Evolutionary conservation across 495 filamentous ascomycete genomes (phyloP), one percentile per base, ranked within the genome.

Genomic region (Tuber microsphaerosporum): DNA sequence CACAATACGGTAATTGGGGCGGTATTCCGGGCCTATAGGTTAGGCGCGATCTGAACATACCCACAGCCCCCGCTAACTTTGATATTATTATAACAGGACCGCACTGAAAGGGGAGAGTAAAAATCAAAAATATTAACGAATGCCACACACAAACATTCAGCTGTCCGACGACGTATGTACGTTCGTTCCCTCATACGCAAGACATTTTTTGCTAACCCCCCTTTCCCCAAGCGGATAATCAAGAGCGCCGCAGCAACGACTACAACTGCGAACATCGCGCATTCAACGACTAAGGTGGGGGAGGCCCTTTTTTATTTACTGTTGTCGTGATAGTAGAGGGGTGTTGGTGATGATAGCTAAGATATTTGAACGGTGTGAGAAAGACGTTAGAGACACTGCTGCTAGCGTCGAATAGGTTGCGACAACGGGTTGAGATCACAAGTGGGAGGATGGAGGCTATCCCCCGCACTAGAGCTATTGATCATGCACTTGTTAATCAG

Each of bases 401-500:
- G 1, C 71, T 82, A 6, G 72, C 77, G n/a, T 82, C 80, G 17
- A 82, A 82, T 69, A 82, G 71, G 69, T 61, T 82, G 34, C 76
- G 81, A 7, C 81, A 82, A n/a, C 73, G 75, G 72, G 71, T 77
- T 5, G 81, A 82, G 71, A 45, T 48, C 22, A 75, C 73, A 7
- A 65, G 69, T 20, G 45, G 69, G 46, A 74, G 51, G 44, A 73
- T 82, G 69, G 80, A 82, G 69, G 74, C 80, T 45, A 71, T 82
- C 31, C 80, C 81, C 19, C 76, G 81, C 22, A 82, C 81, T 22
- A 82, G 76, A 19, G 81, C 81, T 19, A 72, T 82, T 46, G 77
- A 80, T 48, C 80, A 82, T 70, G 81, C 75, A 9, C 56, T 82
- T 37, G 73, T 79, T 71, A 81, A 81, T 71, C 77, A 79, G 22